Percentiles rank a stretch among this genome's conserved stretches.
phyloP scores from a whole-genome alignment of 106 monocot species.

The Hemerocallis citrina region DNA sequence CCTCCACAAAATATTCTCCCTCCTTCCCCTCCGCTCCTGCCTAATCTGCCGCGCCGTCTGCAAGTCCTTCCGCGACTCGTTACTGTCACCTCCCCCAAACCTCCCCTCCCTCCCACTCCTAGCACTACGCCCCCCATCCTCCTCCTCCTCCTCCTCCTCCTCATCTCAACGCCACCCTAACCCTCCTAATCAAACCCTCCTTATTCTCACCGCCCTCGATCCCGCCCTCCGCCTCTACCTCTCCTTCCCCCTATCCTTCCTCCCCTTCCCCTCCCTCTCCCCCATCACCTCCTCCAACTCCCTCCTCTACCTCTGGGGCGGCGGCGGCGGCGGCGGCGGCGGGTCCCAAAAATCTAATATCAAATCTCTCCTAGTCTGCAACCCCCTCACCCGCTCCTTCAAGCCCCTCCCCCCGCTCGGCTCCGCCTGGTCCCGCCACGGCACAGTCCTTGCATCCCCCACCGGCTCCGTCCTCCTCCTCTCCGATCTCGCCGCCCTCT shows the following conservation, averaged over 20 bases:
- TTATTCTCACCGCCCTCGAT: conserved; percentile 26
- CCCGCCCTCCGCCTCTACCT: conserved; percentile 35
- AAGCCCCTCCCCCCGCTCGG: conserved; percentile 78
- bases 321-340: background rate
- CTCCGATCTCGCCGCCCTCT: conserved; percentile 82
- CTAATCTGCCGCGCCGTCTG: conserved; percentile 41
- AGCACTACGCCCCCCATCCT: conserved; percentile 48
- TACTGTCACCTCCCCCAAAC: conserved; percentile 26
- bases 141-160: conserved; percentile 17
- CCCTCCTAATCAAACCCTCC: conserved; percentile 13
- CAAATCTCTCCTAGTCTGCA: conserved; percentile 76
- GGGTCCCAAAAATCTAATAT: conserved; percentile 14
- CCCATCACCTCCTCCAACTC: conserved; percentile 36
- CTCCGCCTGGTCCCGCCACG: conserved; percentile 97
- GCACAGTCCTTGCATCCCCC: conserved; percentile 74
- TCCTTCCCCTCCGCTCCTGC: conserved; percentile 44
- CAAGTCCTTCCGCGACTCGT: conserved; percentile 30
- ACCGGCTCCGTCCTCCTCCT: conserved; percentile 63
- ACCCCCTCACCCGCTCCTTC: conserved; percentile 60
- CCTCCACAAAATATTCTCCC: conserved; percentile 48
- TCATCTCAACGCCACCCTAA: conserved; percentile 1
- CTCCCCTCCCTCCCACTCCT: conserved; percentile 50
- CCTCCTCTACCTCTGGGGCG: conserved; percentile 38
- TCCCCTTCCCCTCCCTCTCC: conserved; percentile 34
- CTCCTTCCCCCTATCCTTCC: conserved; percentile 31